Percentiles rank a stretch among this genome's conserved stretches.
These are phyloP conservation scores for Umbelopsis sp. DNA, from an alignment of 192 early-diverging fungal species.

Conservation along the genomic window DNA sequence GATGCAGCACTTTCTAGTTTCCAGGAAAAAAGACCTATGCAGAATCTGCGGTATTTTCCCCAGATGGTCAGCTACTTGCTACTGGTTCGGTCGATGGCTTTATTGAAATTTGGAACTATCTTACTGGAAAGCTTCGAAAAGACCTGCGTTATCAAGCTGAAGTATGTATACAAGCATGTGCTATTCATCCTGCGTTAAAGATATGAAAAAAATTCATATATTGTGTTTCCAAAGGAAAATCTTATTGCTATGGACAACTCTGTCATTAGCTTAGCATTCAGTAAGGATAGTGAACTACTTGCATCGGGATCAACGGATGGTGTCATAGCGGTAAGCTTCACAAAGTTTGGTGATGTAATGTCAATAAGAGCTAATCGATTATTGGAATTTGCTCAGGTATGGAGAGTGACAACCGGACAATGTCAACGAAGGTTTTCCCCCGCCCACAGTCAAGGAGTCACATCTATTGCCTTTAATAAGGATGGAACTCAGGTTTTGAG, in stretches of 20 bases:
- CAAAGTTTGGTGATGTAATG: not conserved
- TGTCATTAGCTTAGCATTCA: slow-evolving; percentile 78
- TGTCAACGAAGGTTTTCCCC: slow-evolving; percentile 71
- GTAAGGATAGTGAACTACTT: slow-evolving; percentile 75
- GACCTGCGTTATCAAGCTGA: not conserved
- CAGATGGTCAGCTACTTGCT: slow-evolving; percentile 78
- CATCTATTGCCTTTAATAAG: slow-evolving; percentile 73
- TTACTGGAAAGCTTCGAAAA: slow-evolving; percentile 40
- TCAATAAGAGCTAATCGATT: too few species aligned
- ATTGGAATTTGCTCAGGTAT: slow-evolving; percentile 50
- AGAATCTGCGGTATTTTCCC: slow-evolving; percentile 77
- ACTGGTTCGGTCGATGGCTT: slow-evolving; percentile 94
- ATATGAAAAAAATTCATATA: slow-evolving; percentile 1
- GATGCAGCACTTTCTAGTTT: slow-evolving; percentile 53
- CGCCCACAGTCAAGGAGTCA: slow-evolving; percentile 87
- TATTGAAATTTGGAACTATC: slow-evolving; percentile 94
- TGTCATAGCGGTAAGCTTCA: slow-evolving; percentile 66
- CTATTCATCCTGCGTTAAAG: not conserved
- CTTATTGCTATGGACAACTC: slow-evolving; percentile 92
- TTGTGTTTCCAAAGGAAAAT: slow-evolving; percentile 56
- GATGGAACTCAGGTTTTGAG: slow-evolving; percentile 84
- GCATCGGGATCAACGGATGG: slow-evolving; percentile 87
- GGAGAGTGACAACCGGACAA: slow-evolving; percentile 79
- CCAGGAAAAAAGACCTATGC: slow-evolving; percentile 83
- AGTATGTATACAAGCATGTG: not conserved